Evolutionary conservation across 2,329 filamentous ascomycete species (phyloP), one percentile per base, ranked within the genome.

Genomic region (Tolypocladium album): DNA sequence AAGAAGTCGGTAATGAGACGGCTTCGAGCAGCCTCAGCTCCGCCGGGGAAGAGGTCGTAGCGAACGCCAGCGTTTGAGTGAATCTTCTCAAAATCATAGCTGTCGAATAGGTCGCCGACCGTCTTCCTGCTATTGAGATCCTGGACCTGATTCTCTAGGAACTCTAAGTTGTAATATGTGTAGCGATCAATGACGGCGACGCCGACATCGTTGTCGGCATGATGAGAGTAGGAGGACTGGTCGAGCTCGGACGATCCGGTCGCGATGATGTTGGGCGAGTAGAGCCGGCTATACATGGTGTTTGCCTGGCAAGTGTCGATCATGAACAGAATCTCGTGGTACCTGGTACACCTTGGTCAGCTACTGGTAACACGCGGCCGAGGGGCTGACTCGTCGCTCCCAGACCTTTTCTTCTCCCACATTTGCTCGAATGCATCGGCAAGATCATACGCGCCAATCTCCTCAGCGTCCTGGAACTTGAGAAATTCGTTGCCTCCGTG

Each of bases 241-340:
- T 97, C 93, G 62, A 97, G 88, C 72, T 94, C 92, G 3, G 90
- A 95, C 39, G 90, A 96, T n/a, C 94, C 94, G 0, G 95, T 99
- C 0, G 94, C 94, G 69, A 99, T 92, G 68, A 99, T 97, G 70
- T 97, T 97, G 56, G 93, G 93, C 6, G 92, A 96, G 79, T 99
- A 99, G 70, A 99, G 90, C 68, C 96, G 93, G 71, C 88, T 93
- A 78, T 96, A 99, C 92, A 99, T 97, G 39, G 94, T 99, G 74
- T 99, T 99, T 59, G 94, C 94, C 77, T 99, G 94, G 78, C 94
- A 99, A 0, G 94, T 99, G 74, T 99, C 94, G 75, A 99, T 99
- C 94, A 99, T 99, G 80, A 99, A 99, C 61, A 99, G 84, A 67
- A 99, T 87, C 75, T 99, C 94, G 73, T 97, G 90, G 75, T 97